These are phyloP conservation scores for Heterobasidion annosum DNA, from an alignment of 1,284 basidiomycete species.

Conservation along the genomic window DNA sequence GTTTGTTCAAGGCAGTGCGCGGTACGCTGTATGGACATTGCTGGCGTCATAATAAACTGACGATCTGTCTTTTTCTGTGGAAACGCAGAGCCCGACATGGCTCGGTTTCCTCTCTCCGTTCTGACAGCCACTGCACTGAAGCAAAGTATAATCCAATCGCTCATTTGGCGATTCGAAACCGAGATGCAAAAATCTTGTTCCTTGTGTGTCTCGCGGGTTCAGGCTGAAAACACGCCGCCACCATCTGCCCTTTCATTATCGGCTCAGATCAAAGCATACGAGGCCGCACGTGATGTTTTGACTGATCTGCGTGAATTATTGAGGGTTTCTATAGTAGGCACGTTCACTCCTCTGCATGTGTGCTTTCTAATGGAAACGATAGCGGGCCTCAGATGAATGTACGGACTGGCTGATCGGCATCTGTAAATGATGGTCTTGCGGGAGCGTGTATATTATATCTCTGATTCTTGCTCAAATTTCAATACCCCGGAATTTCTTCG, in stretches of 20 bases:
- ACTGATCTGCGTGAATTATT: not conserved
- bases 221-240: not conserved
- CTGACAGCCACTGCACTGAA: conserved; percentile 6
- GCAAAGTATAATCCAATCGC: not conserved
- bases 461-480: too few relatives aligned
- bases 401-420: too few relatives aligned
- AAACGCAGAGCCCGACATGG: conserved; percentile 5
- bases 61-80: not conserved
- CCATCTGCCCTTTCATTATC: not conserved
- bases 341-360: too few relatives aligned
- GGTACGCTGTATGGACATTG: conserved; percentile 2
- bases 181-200: not conserved
- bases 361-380: too few relatives aligned
- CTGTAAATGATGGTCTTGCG: too few relatives aligned
- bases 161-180: not conserved
- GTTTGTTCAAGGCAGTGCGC: conserved; percentile 6
- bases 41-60: not conserved
- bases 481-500: too few relatives aligned
- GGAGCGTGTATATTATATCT: too few relatives aligned
- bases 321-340: not conserved
- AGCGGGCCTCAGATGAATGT: too few relatives aligned
- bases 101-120: conserved; percentile 8
- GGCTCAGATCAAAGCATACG: not conserved
- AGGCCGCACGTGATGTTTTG: not conserved
- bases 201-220: not conserved